Base-by-base conservation (phyloP, 805 yeast genomes). In the Metschnikowia dekortorum region DNA sequence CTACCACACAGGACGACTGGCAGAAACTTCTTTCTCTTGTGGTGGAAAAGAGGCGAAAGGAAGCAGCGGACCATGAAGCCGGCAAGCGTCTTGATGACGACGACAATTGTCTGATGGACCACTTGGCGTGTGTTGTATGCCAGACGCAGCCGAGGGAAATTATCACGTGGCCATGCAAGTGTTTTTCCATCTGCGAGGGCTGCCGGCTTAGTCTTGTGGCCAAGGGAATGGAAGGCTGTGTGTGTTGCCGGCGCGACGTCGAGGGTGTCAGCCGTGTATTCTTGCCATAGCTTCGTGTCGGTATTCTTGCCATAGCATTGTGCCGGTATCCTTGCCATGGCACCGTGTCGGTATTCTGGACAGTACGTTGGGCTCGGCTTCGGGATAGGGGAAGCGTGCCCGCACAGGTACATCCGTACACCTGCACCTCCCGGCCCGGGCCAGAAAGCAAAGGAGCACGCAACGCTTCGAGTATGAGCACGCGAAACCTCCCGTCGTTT, bases 91-190 rank as follows among this genome's bases (percentile, higher is more conserved):
- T 14, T 50, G 58, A 54, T 8, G 58, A 54, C 22, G 61, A 57
- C 22, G 61, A 57, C 13, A 65, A 64, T 2, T 70, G 65, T 7
- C 71, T 66, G 7, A 55, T 64, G 6, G 64, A 65, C 29, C 58
- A 72, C 22, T 56, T 80, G 6, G 71, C 73, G 6, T 90, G 97
- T 67, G 96, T 88, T 6, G 84, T 91, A 2, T 91, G 97, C 64
- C 92, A 86, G 57, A 74, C 77, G 5, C 81, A 85, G 51, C 79
- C 82, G 5, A 75, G 97, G 56, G 87, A 85, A 50, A 80, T 91
- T 39, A 83, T 91, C 8, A 71, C 92, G 2, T 91, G 97, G 97
- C 97, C 97, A 0, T 91, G 97, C 63, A 80, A 82, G 58, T 91
- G 97, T 65, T 80, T 91, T 49, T 90, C 96, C 0, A 73, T 91